These are phyloP conservation scores for Scenedesmus sp. DNA, from an alignment of 163 green algal species.

Conservation along the genomic window DNA sequence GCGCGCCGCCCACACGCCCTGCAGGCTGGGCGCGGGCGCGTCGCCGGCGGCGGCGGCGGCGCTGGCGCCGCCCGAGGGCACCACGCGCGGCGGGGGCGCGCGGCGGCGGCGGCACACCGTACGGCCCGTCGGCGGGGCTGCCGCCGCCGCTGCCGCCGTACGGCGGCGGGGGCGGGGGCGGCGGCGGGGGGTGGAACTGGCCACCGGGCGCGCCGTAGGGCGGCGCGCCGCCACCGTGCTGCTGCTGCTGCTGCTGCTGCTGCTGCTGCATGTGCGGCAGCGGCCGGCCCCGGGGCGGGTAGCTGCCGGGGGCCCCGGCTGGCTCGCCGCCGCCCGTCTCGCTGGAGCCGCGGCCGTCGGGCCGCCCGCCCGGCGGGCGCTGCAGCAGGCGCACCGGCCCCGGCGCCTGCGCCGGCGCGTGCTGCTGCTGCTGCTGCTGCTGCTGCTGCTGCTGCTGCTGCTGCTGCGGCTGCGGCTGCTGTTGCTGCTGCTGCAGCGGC, in stretches of 20 bases:
- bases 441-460: slow-evolving; percentile 24
- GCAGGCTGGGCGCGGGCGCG: background rate
- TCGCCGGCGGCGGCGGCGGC: no score
- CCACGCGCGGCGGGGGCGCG: no score
- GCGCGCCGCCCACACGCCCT: slow-evolving; percentile 1
- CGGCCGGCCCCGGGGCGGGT: background rate
- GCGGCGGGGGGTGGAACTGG: no score
- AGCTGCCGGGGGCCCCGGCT: slow-evolving; percentile 6
- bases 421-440: slow-evolving; percentile 15
- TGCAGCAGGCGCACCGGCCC: slow-evolving; percentile 21
- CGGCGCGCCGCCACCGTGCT: no score
- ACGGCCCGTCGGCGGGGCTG: no score
- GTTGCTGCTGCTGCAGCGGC: background rate
- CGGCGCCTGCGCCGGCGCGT: background rate
- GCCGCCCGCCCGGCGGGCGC: background rate
- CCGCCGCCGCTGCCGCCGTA: no score
- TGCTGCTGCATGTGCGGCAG: slow-evolving; percentile 1
- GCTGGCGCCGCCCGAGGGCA: no score
- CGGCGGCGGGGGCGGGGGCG: no score
- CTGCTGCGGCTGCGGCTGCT: background rate
- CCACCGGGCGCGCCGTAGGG: no score
- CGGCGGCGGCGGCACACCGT: no score
- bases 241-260: slow-evolving; percentile 15
- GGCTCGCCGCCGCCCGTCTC: slow-evolving; percentile 14
- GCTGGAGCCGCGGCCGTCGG: background rate